A percentile compares a stretch with the other conserved stretches of the same genome.
Conservation (phyloP, 139 green algal species). For the Haematococcus lacustris region DNA sequence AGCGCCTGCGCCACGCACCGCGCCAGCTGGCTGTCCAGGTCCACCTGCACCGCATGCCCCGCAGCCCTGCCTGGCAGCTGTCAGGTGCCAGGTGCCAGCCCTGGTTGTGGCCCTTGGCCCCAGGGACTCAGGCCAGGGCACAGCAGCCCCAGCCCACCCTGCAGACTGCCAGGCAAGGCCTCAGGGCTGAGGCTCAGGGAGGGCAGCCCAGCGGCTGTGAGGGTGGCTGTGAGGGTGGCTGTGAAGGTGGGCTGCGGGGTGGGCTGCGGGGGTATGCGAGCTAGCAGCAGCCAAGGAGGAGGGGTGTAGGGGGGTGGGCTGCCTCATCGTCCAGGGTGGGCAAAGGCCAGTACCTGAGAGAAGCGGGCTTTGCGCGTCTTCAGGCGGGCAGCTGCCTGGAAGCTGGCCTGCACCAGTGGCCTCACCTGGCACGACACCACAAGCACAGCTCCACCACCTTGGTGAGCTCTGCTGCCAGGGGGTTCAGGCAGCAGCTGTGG, state of each 20-base stretch:
- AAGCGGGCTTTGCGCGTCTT: constrained; percentile 3
- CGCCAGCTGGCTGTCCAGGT: constrained; percentile 15
- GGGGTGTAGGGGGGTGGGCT: neutral
- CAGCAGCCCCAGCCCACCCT: neutral
- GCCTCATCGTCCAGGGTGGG: neutral
- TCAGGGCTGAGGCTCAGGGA: too few relatives aligned
- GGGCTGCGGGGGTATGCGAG: too few relatives aligned
- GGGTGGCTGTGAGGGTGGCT: too few relatives aligned
- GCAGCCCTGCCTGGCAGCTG: too few relatives aligned
- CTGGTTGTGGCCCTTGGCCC: neutral
- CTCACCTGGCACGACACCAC: constrained; percentile 5
- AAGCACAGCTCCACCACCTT: neutral
- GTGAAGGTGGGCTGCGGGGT: too few relatives aligned
- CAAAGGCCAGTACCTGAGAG: neutral
- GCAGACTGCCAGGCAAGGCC: neutral
- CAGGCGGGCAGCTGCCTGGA: constrained; percentile 17
- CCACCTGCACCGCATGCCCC: constrained; percentile 8
- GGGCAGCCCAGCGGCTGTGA: too few relatives aligned
- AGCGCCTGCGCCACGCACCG: constrained; percentile 11
- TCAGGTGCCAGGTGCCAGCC: neutral
- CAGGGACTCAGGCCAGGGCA: neutral
- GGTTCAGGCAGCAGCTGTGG: too few relatives aligned
- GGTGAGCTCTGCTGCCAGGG: too few relatives aligned
- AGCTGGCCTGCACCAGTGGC: constrained; percentile 18
- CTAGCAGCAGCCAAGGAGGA: neutral